These are phyloP conservation scores for Boletellus ananas DNA, from an alignment of 768 basidiomycete genomes.

Conservation along the genomic window DNA sequence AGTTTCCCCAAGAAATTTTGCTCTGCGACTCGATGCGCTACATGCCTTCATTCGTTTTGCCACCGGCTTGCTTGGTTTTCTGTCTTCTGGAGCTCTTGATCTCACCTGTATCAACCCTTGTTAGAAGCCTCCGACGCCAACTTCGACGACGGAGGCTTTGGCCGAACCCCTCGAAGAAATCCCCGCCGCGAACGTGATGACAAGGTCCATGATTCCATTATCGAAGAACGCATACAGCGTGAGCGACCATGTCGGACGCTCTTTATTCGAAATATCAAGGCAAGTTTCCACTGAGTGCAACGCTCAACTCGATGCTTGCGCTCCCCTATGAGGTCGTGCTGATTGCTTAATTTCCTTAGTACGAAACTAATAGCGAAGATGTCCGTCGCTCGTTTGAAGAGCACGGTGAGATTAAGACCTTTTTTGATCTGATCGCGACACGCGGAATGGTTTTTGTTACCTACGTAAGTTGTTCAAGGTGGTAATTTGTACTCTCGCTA, in stretches of 20 bases:
- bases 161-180: slow-evolving; percentile 43
- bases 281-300: slow-evolving; percentile 44
- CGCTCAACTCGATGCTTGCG: slow-evolving; percentile 8
- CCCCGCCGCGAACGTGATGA: slow-evolving; percentile 78
- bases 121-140: slow-evolving; percentile 61
- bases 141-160: slow-evolving; percentile 52
- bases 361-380: slow-evolving; percentile 84
- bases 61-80: slow-evolving; percentile 37
- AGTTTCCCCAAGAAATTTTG: slow-evolving; percentile 22
- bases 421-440: slow-evolving; percentile 91
- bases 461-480: slow-evolving; percentile 64
- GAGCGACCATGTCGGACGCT: slow-evolving; percentile 94
- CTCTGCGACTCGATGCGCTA: slow-evolving; percentile 39
- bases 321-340: slow-evolving; percentile 8
- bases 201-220: slow-evolving; percentile 86
- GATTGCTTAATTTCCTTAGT: slow-evolving; percentile 43
- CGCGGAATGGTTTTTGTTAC: slow-evolving; percentile 99
- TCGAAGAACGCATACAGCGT: slow-evolving; percentile 90
- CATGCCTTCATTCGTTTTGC: slow-evolving; percentile 43
- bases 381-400: slow-evolving; percentile 85
- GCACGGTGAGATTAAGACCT: slow-evolving; percentile 94
- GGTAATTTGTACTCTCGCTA: slow-evolving; percentile 5
- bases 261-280: slow-evolving; percentile 98
- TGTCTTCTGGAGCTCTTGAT: slow-evolving; percentile 47
- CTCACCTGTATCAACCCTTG: slow-evolving; percentile 40